Evolutionary conservation across 163 green algal species (phyloP), one percentile per base, ranked within the genome.

Genomic region (Chlamydomonas reinhardtii): DNA sequence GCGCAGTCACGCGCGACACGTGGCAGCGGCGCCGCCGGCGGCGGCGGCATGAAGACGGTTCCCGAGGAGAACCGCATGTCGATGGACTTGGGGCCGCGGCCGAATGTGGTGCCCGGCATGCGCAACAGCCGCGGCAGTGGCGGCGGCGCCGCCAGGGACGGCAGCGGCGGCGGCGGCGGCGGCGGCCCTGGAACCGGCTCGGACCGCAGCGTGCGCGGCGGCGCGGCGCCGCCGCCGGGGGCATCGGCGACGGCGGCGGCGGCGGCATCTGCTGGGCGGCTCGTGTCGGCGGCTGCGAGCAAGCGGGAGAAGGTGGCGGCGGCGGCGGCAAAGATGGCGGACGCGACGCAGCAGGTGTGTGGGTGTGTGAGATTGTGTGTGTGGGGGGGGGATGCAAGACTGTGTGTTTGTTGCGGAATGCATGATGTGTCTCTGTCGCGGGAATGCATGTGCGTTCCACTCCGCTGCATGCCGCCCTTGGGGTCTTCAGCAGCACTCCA

Each of bases 321-420:
- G 17, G 76, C 76, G 62, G 76, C 68, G 65, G 78, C 78, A 12
- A 29, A 52, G 32, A 77, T 85, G 78, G 78, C 78, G 48, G 78
- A 85, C 66, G 78, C 78, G 4, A 85, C 78, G 16, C 76, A 39
- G 37, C 76, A 84, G 76, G 76, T 83, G 62, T 15, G 76, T 17
- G 4, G 9, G 61, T n/a, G 61, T 48, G 39, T 8, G 39, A n/a
- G n/a, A n/a, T 48, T 48, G 39, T 48, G 39, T 48, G n/a, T n/a
- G n/a, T n/a, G n/a, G n/a, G n/a, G n/a, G n/a, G n/a, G n/a, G n/a
- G n/a, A n/a, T n/a, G n/a, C n/a, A n/a, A n/a, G n/a, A n/a, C n/a
- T n/a, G n/a, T n/a, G n/a, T n/a, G n/a, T n/a, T n/a, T n/a, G n/a
- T n/a, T n/a, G n/a, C n/a, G n/a, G n/a, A n/a, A n/a, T n/a, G n/a